Conservation (phyloP, 768 basidiomycete genomes). For the Holtermanniella nyarrowii region DNA sequence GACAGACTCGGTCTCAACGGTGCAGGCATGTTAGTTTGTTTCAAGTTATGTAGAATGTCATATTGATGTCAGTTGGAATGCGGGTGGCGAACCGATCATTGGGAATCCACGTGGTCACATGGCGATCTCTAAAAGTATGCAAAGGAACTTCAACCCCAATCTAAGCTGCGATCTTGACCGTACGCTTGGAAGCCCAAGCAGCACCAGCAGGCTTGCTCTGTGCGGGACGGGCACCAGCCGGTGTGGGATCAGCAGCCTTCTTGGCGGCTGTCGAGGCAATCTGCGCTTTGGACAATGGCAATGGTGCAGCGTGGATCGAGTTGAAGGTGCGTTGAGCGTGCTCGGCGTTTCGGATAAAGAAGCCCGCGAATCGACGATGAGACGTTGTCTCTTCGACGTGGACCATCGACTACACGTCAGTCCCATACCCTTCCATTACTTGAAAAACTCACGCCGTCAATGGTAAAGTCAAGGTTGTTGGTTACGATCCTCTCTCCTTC, state of each 20-base stretch:
- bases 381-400: slow-evolving; percentile 92
- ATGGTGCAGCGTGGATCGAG: slow-evolving; percentile 54
- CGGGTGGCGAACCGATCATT: too few relatives aligned
- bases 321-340: slow-evolving; percentile 79
- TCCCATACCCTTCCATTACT: background rate
- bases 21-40: too few relatives aligned
- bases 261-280: slow-evolving; percentile 2
- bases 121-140: too few relatives aligned
- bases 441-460: slow-evolving; percentile 64
- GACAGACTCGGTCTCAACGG: background rate
- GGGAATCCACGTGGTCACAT: too few relatives aligned
- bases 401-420: slow-evolving; percentile 68
- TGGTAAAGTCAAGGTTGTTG: slow-evolving; percentile 90
- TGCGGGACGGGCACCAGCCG: background rate
- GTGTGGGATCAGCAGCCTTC: background rate
- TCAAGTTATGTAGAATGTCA: too few relatives aligned
- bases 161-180: background rate
- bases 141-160: background rate
- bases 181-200: background rate
- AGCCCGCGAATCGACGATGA: slow-evolving; percentile 84
- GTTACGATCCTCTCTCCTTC: slow-evolving; percentile 79
- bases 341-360: slow-evolving; percentile 92
- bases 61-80: too few relatives aligned
- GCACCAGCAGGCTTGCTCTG: background rate
- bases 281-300: slow-evolving; percentile 43